A percentile compares a stretch with the other conserved stretches of the same genome.
phyloP scores from a whole-genome alignment of 495 filamentous ascomycete species.

The Aspergillus campestris region DNA sequence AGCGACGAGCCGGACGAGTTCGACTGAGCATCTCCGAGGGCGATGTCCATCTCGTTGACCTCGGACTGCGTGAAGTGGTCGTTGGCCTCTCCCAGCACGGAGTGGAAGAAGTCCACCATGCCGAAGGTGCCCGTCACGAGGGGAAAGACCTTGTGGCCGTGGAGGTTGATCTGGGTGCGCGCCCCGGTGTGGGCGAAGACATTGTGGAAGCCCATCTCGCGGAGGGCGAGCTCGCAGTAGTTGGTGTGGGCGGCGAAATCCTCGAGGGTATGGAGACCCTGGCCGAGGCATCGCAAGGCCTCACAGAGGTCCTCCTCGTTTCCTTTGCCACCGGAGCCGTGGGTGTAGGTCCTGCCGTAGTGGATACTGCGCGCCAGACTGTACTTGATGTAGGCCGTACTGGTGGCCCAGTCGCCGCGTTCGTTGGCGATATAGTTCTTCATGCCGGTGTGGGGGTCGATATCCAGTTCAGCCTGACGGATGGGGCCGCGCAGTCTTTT shows the following conservation, averaged over 20 bases:
- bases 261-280: slow-evolving; percentile 87
- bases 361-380: slow-evolving; percentile 81
- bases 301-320: slow-evolving; percentile 84
- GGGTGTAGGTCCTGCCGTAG: slow-evolving; percentile 77
- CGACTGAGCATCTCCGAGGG: slow-evolving; percentile 53
- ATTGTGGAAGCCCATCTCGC: slow-evolving; percentile 71
- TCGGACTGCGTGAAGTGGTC: slow-evolving; percentile 96
- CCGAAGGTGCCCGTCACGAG: slow-evolving; percentile 88
- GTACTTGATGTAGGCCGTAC: slow-evolving; percentile 78
- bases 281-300: slow-evolving; percentile 79
- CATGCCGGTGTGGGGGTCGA: slow-evolving; percentile 84
- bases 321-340: slow-evolving; percentile 53
- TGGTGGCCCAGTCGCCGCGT: slow-evolving; percentile 73
- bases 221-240: slow-evolving; percentile 79
- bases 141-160: slow-evolving; percentile 69
- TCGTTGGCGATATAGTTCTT: slow-evolving; percentile 99
- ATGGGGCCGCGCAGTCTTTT: slow-evolving; percentile 74
- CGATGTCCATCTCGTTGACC: slow-evolving; percentile 78
- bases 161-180: slow-evolving; percentile 61
- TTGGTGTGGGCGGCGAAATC: slow-evolving; percentile 96
- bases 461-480: slow-evolving; percentile 62
- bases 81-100: slow-evolving; percentile 88
- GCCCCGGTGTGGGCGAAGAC: slow-evolving; percentile 85
- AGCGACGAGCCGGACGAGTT: slow-evolving; percentile 35
- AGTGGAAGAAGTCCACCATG: slow-evolving; percentile 92